phyloP scores from a whole-genome alignment of 2,329 filamentous ascomycete genomes.

The Zarea fungicola region DNA sequence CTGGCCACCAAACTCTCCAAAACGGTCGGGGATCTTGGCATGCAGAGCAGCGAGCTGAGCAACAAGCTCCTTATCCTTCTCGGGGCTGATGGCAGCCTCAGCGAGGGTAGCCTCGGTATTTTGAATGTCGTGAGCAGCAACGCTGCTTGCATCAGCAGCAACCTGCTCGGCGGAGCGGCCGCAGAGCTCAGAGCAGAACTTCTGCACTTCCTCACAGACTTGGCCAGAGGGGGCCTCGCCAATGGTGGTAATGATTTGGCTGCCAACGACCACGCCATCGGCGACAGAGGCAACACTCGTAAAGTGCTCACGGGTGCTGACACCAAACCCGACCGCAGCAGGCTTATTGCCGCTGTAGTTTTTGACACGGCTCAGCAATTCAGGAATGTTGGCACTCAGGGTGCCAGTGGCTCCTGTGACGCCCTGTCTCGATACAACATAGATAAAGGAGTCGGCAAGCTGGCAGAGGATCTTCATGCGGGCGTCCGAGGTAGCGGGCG shows the following conservation, averaged over 20 bases:
- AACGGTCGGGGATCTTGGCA: slow-evolving; percentile 73
- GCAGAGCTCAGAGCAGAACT: slow-evolving; percentile 72
- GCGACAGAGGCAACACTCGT: slow-evolving; percentile 75
- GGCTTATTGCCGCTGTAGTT: slow-evolving; percentile 87
- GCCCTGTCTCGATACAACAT: slow-evolving; percentile 95
- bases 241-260: slow-evolving; percentile 84
- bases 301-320: slow-evolving; percentile 94
- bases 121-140: slow-evolving; percentile 59
- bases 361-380: slow-evolving; percentile 79
- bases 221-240: slow-evolving; percentile 36
- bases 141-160: slow-evolving; percentile 22
- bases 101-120: slow-evolving; percentile 63
- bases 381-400: slow-evolving; percentile 75
- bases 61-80: slow-evolving; percentile 60
- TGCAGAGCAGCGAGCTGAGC: slow-evolving; percentile 83
- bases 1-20: slow-evolving; percentile 94
- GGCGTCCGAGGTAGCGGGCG: slow-evolving; percentile 83
- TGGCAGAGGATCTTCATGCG: slow-evolving; percentile 95
- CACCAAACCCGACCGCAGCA: slow-evolving; percentile 89
- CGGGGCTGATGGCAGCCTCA: slow-evolving; percentile 59
- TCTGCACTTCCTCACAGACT: slow-evolving; percentile 53
- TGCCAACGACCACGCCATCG: slow-evolving; percentile 94
- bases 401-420: slow-evolving; percentile 87
- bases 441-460: slow-evolving; percentile 98
- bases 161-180: slow-evolving; percentile 35